Evolutionary conservation across 352 stramenopile species (phyloP), one percentile per base, ranked within the genome.

Genomic region (Phytophthora colocasiae): DNA sequence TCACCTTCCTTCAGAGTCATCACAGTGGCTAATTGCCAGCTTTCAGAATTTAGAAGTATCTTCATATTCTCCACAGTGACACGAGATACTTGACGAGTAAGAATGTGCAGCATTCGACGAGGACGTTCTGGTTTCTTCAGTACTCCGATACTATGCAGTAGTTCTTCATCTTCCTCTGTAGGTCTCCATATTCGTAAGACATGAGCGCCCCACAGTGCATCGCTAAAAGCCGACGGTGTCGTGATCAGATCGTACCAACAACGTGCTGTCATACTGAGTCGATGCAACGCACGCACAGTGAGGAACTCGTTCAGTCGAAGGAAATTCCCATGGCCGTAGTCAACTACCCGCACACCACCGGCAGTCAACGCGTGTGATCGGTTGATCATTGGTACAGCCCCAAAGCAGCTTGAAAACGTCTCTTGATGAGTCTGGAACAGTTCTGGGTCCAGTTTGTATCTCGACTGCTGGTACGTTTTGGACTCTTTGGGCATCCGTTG

Each of bases 61-160:
- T 89, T 89, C 66, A 85, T 78, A 46, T 83, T 84, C 4, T 89
- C 80, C 8, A 87, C 47, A 32, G 74, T 70, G 5, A 79, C 39
- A 11, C 78, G 78, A 15, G 63, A 71, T 1, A 87, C 46, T 49
- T 88, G 78, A 2, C 74, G 71, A 1, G 78, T 89, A 11, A 90
- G 65, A 52, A 81, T 73, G 59, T 79, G 76, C 52, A 90, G 58
- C 66, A 86, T 78, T 11, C 71, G 66, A 2, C 73, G 73, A 7
- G 80, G 75, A 34, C 73, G 75, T 24, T 88, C 80, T 2, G 58
- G 57, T 11, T 77, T 82, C 7, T 68, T 61, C 1, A 88, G 64
- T 47, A 79, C 76, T 1, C 74, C 74, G 27, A 88, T 74, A 8
- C 77, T 52, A 6, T 70, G 66, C 32, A 87, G 46, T 24, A 83